Evolutionary conservation across 805 yeast genomes (phyloP), one percentile per base, ranked within the genome.

Genomic region (Cyberlindnera sargentensis): DNA sequence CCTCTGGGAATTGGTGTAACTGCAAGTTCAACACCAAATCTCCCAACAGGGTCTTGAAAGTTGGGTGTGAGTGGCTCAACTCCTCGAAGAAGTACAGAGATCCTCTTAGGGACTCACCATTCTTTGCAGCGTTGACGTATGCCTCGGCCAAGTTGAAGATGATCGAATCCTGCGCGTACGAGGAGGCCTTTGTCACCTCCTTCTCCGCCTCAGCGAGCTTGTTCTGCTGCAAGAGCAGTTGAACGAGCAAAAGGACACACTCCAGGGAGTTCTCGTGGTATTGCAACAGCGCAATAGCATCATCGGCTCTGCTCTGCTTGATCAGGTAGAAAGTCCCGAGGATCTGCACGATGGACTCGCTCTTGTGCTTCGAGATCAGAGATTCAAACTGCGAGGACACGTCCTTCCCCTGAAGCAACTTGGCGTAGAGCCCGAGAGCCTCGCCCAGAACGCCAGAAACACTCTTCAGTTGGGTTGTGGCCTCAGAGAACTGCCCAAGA

Each of bases 1-100:
- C 90, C 65, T 91, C 97, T 3, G 90, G 91, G 44, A 78, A 68
- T 57, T 90, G 84, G 40, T 80, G 78, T 60, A 88, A 75, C 66
- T 86, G 88, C 54, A 90, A 65, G 48, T 90, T 88, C 47, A 89
- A 71, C 8, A 80, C 83, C 36, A 88, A 73, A 56, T 88, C 76
- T 34, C 84, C 81, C 31, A 76, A 56, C 52, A 84, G 72, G 15
- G 75, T 74, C 57, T 71, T 68, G 31, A 67, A 60, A 39, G 71
- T 59, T 38, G 70, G 71, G 46, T 72, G 69, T 31, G 77, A 73
- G 46, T 84, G 80, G 36, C 88, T 71, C 45, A 84, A 69, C 65
- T 91, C 99, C 63, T 91, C 97, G 61, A 73, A 84, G 58, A 83
- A 81, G 60, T 80, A 84, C 62, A 73, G 73, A 23, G 70, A 62